phyloP scores from a whole-genome alignment of 192 early-diverging fungal genomes.

The Spinellus fusiger region DNA sequence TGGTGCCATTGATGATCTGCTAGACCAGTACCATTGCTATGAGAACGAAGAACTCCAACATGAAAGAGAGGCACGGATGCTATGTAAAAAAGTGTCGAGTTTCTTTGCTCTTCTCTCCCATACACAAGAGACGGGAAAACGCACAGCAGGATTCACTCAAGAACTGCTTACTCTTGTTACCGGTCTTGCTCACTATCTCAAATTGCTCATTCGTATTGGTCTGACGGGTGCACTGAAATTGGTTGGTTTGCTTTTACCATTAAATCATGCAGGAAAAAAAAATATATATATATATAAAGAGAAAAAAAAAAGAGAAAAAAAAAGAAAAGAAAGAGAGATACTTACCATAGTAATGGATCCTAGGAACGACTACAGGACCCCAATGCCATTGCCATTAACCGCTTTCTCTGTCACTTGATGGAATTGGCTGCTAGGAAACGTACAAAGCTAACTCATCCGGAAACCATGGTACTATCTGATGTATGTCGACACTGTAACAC shows the following conservation, averaged over 20 bases:
- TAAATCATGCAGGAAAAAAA: neutral
- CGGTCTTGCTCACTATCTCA: conserved; percentile 87
- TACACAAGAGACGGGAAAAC: conserved; percentile 56
- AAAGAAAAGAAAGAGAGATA: conserved; percentile 6
- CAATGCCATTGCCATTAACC: conserved; percentile 39
- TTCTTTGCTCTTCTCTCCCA: conserved; percentile 91
- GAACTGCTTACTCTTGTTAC: conserved; percentile 88
- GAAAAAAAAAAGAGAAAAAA: no score
- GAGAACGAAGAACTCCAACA: conserved; percentile 50
- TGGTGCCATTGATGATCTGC: conserved; percentile 72
- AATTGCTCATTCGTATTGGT: conserved; percentile 85
- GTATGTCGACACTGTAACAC: conserved; percentile 72
- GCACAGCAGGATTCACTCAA: conserved; percentile 63
- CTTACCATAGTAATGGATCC: no score
- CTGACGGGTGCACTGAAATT: conserved; percentile 85
- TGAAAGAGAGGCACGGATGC: conserved; percentile 83
- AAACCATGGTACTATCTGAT: conserved; percentile 60
- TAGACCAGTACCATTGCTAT: conserved; percentile 36
- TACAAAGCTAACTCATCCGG: neutral
- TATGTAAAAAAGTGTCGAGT: conserved; percentile 87
- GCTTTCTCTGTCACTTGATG: conserved; percentile 73
- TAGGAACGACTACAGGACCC: conserved; percentile 15
- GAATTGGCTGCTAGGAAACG: conserved; percentile 42
- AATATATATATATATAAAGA: neutral
- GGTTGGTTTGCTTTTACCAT: conserved; percentile 35